A percentile compares a stretch with the other conserved stretches of the same genome.
Evolutionary conservation across 192 early-diverging fungal species (phyloP).

Genomic region (Neocallimastix lanati): DNA sequence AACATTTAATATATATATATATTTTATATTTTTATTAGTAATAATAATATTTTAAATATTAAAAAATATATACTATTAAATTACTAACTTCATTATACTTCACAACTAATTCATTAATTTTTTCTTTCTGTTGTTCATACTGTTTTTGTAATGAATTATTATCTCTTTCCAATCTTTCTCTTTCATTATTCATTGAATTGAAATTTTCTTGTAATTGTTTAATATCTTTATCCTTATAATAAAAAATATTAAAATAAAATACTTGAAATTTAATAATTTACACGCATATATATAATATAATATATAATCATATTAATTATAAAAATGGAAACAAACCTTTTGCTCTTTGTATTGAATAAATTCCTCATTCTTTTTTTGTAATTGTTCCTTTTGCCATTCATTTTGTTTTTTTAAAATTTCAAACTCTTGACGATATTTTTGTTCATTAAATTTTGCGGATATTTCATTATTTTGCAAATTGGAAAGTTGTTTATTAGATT

Average conservation of each 20-base stretch:
- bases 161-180: neutral
- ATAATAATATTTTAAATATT: too few relatives aligned
- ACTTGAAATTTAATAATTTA: too few relatives aligned
- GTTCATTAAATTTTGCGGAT: neutral
- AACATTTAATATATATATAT: too few relatives aligned
- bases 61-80: too few relatives aligned
- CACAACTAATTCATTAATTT: neutral
- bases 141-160: neutral
- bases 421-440: neutral
- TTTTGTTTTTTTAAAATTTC: neutral
- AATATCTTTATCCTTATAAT: neutral
- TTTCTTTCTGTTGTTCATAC: neutral
- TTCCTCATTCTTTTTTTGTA: neutral
- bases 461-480: neutral
- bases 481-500: neutral
- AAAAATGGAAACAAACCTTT: too few relatives aligned
- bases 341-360: neutral
- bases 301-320: too few relatives aligned
- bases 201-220: neutral
- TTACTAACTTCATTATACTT: neutral
- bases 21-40: too few relatives aligned
- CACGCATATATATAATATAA: too few relatives aligned
- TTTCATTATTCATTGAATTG: neutral
- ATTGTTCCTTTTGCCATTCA: neutral
- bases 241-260: too few relatives aligned